Conservation (phyloP, 768 basidiomycete genomes). For the Hypholoma fasciculare region DNA sequence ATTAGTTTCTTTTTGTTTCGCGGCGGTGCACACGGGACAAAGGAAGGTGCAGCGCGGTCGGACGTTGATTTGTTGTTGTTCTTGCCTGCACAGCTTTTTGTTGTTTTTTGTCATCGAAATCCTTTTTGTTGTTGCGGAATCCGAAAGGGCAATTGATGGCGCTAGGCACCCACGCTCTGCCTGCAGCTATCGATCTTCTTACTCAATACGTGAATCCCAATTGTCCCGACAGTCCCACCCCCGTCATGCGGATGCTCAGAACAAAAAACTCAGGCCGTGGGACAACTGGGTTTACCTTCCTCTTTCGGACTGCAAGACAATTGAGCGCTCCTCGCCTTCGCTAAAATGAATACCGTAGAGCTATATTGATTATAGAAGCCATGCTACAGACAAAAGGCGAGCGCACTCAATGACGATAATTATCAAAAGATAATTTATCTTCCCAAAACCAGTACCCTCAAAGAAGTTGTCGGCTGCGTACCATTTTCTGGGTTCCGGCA, state of each 20-base stretch:
- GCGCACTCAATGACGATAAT: background rate
- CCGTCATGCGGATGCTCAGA: slow-evolving; percentile 17
- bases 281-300: slow-evolving; percentile 6
- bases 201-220: background rate
- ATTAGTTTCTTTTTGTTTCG: slow-evolving; percentile 23
- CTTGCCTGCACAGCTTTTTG: slow-evolving; percentile 21
- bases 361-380: background rate
- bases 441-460: slow-evolving; percentile 2
- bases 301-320: slow-evolving; percentile 16
- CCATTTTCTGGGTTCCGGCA: background rate
- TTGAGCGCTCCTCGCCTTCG: slow-evolving; percentile 9
- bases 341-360: background rate
- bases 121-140: slow-evolving; percentile 24
- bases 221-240: slow-evolving; percentile 14
- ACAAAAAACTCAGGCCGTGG: slow-evolving; percentile 17
- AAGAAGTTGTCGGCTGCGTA: slow-evolving; percentile 3
- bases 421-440: background rate
- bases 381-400: slow-evolving; percentile 12
- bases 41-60: slow-evolving; percentile 19
- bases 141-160: slow-evolving; percentile 17
- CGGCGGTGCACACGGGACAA: slow-evolving; percentile 18
- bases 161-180: slow-evolving; percentile 22
- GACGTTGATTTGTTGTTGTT: slow-evolving; percentile 20
- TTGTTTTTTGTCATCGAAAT: slow-evolving; percentile 21
- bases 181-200: slow-evolving; percentile 12